Evolutionary conservation across 169 alveolate species (phyloP).

Genomic region (Sarcocystis neurona): DNA sequence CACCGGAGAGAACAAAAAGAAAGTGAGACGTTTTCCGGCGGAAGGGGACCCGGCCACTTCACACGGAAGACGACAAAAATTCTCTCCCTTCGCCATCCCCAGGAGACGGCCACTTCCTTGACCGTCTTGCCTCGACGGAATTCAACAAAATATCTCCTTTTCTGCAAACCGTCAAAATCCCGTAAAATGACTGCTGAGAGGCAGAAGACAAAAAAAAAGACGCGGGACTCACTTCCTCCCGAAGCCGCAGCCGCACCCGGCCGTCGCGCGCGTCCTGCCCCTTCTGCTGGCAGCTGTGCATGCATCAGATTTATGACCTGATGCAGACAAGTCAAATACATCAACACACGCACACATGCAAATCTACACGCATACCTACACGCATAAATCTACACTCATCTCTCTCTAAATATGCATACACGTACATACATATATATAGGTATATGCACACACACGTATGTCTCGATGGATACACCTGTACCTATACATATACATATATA

Average conservation of each 20-base stretch:
- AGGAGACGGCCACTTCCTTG: too few species aligned
- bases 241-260: background rate
- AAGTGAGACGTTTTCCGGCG: too few species aligned
- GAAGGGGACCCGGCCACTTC: too few species aligned
- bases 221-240: background rate
- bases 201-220: background rate
- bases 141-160: too few species aligned
- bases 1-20: too few species aligned
- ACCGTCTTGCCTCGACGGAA: too few species aligned
- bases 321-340: background rate
- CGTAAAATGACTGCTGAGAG: background rate
- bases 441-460: background rate
- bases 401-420: background rate
- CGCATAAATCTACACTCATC: background rate
- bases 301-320: background rate
- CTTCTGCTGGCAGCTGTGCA: background rate
- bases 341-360: background rate
- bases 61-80: too few species aligned
- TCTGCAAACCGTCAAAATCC: too few species aligned
- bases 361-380: background rate
- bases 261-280: background rate
- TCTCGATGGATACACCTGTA: too few species aligned
- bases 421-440: background rate
- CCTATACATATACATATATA: background rate
- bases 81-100: too few species aligned